These are phyloP conservation scores for Saprolegnia diclina DNA, from an alignment of 352 stramenopile species.

Conservation along the genomic window DNA sequence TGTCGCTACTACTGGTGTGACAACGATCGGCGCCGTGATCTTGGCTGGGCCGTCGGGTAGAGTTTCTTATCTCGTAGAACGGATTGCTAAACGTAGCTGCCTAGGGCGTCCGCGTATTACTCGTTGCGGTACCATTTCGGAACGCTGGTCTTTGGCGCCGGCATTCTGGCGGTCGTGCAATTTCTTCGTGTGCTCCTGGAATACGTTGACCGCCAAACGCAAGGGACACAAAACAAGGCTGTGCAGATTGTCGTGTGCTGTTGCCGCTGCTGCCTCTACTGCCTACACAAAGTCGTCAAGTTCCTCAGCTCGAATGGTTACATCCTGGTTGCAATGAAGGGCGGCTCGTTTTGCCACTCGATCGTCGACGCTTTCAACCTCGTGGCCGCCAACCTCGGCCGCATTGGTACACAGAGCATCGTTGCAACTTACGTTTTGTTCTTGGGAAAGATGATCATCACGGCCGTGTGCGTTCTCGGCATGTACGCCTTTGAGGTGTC, in stretches of 20 bases:
- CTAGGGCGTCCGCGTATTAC: constrained; percentile 65
- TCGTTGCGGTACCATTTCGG: constrained; percentile 91
- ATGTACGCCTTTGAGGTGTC: constrained; percentile 42
- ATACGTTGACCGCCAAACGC: constrained; percentile 90
- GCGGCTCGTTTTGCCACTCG: constrained; percentile 66
- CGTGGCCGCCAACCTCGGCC: constrained; percentile 86
- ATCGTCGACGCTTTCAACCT: constrained; percentile 92
- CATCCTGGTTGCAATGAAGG: constrained; percentile 82
- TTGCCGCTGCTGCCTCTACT: constrained; percentile 67
- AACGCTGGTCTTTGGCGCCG: constrained; percentile 92
- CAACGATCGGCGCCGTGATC: background rate
- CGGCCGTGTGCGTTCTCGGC: constrained; percentile 35
- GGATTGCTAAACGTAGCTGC: constrained; percentile 35
- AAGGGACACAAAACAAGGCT: constrained; percentile 64
- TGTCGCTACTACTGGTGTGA: constrained; percentile 91
- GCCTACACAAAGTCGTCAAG: constrained; percentile 90
- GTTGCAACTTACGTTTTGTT: constrained; percentile 93
- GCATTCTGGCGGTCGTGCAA: constrained; percentile 95
- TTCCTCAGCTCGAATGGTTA: constrained; percentile 98
- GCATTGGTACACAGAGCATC: constrained; percentile 56
- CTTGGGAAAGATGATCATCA: constrained; percentile 89
- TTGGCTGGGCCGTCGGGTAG: background rate
- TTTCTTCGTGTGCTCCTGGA: constrained; percentile 91
- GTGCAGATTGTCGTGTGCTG: constrained; percentile 88
- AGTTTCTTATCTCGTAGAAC: constrained; percentile 29